phyloP scores from a whole-genome alignment of 805 yeast species.

The Myxozyma geophila region DNA sequence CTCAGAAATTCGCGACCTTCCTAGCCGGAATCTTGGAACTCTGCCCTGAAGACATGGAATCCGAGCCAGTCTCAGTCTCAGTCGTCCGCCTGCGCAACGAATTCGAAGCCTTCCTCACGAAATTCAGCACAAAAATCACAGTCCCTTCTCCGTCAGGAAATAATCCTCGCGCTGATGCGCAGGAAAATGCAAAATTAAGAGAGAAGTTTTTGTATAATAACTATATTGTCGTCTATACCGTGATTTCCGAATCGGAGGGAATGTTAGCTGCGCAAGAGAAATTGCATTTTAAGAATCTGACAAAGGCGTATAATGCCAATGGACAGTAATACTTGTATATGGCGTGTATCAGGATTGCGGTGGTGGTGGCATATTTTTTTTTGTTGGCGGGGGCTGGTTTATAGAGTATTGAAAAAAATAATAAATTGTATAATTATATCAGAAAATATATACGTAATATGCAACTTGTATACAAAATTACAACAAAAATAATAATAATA shows the following conservation, averaged over 20 bases:
- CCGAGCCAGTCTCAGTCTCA: conserved; percentile 75
- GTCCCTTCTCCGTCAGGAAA: conserved; percentile 34
- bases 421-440: not conserved
- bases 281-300: conserved; percentile 52
- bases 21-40: conserved; percentile 72
- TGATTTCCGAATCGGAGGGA: conserved; percentile 54
- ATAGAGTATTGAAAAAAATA: not conserved
- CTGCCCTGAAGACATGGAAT: conserved; percentile 46
- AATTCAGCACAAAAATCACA: conserved; percentile 46
- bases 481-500: not conserved
- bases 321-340: not conserved
- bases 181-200: conserved; percentile 47
- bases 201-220: conserved; percentile 78
- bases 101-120: conserved; percentile 77
- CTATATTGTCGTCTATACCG: conserved; percentile 64
- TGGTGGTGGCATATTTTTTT: no score
- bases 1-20: conserved; percentile 78
- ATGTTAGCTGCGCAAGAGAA: conserved; percentile 51
- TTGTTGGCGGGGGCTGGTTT: no score
- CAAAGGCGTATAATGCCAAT: conserved; percentile 49
- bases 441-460: not conserved
- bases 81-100: conserved; percentile 73
- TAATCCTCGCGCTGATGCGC: not conserved
- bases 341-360: not conserved
- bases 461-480: not conserved